These are phyloP conservation scores for Saksenaea oblongispora DNA, from an alignment of 371 early-diverging fungal genomes.

Conservation along the genomic window DNA sequence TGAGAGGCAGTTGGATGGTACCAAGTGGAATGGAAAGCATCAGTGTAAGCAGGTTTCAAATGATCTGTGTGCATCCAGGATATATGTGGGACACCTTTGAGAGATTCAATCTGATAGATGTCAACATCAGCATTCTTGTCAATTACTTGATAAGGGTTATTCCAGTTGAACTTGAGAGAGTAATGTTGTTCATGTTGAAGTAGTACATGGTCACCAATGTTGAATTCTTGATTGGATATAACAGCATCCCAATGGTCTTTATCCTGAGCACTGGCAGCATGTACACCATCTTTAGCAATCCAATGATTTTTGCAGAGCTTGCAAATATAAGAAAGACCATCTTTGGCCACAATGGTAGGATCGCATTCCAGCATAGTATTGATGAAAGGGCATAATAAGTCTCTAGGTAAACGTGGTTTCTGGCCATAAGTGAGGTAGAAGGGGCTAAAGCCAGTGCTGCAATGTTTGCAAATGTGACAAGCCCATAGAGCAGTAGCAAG, in stretches of 20 bases:
- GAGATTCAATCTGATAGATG: background rate
- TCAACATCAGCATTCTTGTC: background rate
- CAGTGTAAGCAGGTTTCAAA: background rate
- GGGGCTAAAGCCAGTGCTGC: slow-evolving; percentile 11
- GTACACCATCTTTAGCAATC: background rate
- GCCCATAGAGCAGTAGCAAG: slow-evolving; percentile 19
- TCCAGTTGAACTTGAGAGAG: slow-evolving; percentile 16
- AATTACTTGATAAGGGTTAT: slow-evolving; percentile 8
- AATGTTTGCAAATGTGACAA: slow-evolving; percentile 14
- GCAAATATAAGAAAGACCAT: background rate
- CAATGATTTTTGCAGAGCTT: background rate
- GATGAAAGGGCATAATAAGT: background rate
- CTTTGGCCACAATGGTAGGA: background rate
- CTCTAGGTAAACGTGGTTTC: slow-evolving; percentile 19
- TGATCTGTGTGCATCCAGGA: slow-evolving; percentile 2
- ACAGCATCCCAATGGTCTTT: slow-evolving; percentile 6
- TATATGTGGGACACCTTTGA: background rate
- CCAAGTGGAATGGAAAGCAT: background rate
- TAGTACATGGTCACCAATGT: slow-evolving; percentile 5
- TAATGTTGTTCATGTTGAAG: slow-evolving; percentile 7
- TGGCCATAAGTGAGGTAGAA: slow-evolving; percentile 20
- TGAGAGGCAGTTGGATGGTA: background rate
- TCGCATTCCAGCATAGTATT: background rate
- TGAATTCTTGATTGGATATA: background rate
- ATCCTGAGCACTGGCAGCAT: background rate